These are phyloP conservation scores for Dactylonectria macrodidyma DNA, from an alignment of 2,329 filamentous ascomycete genomes.

Conservation along the genomic window DNA sequence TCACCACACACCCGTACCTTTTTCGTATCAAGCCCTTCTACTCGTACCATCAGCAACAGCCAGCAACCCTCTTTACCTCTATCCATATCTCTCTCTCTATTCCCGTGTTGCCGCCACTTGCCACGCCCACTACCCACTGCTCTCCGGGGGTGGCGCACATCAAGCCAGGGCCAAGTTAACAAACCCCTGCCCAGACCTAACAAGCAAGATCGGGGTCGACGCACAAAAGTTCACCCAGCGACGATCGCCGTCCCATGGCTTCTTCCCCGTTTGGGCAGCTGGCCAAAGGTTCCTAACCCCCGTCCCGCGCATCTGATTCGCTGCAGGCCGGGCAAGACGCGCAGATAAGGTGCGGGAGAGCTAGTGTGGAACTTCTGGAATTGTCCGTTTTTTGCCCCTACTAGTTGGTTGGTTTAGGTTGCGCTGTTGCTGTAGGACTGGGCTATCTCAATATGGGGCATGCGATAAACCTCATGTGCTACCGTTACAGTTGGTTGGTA, in stretches of 20 bases:
- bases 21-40: too few relatives aligned
- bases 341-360: slow-evolving; percentile 25
- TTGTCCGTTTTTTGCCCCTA: not conserved
- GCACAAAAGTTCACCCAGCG: slow-evolving; percentile 16
- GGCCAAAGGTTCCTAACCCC: slow-evolving; percentile 1
- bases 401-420: not conserved
- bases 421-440: too few relatives aligned
- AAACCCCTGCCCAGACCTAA: not conserved
- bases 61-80: too few relatives aligned
- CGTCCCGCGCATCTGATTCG: not conserved
- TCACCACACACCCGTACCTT: too few relatives aligned
- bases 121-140: not conserved
- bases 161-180: not conserved
- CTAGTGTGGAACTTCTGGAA: slow-evolving; percentile 22
- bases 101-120: too few relatives aligned
- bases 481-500: too few relatives aligned
- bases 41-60: too few relatives aligned
- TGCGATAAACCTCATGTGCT: too few relatives aligned
- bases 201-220: not conserved
- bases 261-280: slow-evolving; percentile 26
- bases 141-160: slow-evolving; percentile 13
- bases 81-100: too few relatives aligned
- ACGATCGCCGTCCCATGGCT: slow-evolving; percentile 5
- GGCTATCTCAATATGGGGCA: too few relatives aligned
- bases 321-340: not conserved